Conservation (phyloP, 805 yeast species). For the Zygotorulaspora sp. region DNA sequence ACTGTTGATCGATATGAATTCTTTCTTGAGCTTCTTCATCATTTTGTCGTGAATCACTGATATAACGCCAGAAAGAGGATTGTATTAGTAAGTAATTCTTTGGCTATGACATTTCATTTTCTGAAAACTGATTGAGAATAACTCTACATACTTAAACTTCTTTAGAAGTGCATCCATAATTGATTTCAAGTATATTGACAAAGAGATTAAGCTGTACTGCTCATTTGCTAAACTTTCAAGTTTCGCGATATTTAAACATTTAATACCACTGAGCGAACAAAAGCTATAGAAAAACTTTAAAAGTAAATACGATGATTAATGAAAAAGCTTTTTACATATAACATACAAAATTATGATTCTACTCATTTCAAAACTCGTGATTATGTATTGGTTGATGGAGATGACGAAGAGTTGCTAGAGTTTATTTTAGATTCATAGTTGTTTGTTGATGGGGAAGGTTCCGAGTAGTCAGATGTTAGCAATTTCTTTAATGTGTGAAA, state of each 20-base stretch:
- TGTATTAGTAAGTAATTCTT: slow-evolving; percentile 5
- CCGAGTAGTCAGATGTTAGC: slow-evolving; percentile 11
- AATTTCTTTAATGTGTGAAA: slow-evolving; percentile 22
- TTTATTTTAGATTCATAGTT: neutral
- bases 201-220: too few relatives aligned
- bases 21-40: slow-evolving; percentile 17
- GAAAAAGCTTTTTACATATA: too few relatives aligned
- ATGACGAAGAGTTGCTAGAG: neutral
- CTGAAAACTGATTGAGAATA: too few relatives aligned
- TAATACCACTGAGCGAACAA: too few relatives aligned
- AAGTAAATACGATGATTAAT: too few relatives aligned
- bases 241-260: too few relatives aligned
- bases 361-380: neutral
- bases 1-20: slow-evolving; percentile 15
- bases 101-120: neutral
- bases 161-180: slow-evolving; percentile 16
- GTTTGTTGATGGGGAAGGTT: slow-evolving; percentile 1
- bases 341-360: too few relatives aligned
- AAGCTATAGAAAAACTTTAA: too few relatives aligned
- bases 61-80: neutral
- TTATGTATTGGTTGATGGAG: neutral
- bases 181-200: neutral
- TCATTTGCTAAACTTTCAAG: too few relatives aligned
- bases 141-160: slow-evolving; percentile 16
- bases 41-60: slow-evolving; percentile 12